These are phyloP conservation scores for Aurifilum marmelostoma DNA, from an alignment of 2,329 filamentous ascomycete genomes.

Conservation along the genomic window DNA sequence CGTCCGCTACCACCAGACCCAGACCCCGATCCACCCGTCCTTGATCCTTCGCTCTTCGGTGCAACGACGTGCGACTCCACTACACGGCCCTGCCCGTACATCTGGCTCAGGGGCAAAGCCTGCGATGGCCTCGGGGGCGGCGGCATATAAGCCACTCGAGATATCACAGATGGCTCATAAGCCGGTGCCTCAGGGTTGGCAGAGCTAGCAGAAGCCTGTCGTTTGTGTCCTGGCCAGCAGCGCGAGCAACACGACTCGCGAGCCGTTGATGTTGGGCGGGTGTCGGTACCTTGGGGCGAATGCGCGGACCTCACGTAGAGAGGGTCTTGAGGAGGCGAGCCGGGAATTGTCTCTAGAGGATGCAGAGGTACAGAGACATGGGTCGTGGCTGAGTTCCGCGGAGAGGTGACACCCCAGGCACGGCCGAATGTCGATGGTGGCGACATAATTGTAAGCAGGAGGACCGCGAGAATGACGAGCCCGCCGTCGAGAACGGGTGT, in stretches of 20 bases:
- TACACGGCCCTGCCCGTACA: constrained; percentile 19
- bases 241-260: constrained; percentile 12
- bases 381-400: constrained; percentile 28
- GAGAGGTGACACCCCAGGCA: constrained; percentile 46
- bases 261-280: neutral
- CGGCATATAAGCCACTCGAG: constrained; percentile 24
- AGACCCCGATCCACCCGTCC: constrained; percentile 1
- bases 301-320: constrained; percentile 8
- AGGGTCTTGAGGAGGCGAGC: neutral
- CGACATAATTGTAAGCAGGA: constrained; percentile 43
- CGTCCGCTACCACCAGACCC: neutral
- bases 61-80: constrained; percentile 21
- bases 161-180: constrained; percentile 16
- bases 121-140: constrained; percentile 9
- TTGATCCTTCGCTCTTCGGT: constrained; percentile 7
- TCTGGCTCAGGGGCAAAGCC: constrained; percentile 18
- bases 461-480: constrained; percentile 43
- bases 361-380: neutral
- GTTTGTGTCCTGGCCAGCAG: constrained; percentile 16
- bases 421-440: constrained; percentile 45
- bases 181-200: constrained; percentile 12
- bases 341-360: constrained; percentile 12
- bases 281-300: constrained; percentile 8
- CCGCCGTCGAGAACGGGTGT: constrained; percentile 46
- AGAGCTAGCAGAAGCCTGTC: constrained; percentile 16